Conservation (phyloP, 805 yeast genomes). For the Spathaspora boniae region DNA sequence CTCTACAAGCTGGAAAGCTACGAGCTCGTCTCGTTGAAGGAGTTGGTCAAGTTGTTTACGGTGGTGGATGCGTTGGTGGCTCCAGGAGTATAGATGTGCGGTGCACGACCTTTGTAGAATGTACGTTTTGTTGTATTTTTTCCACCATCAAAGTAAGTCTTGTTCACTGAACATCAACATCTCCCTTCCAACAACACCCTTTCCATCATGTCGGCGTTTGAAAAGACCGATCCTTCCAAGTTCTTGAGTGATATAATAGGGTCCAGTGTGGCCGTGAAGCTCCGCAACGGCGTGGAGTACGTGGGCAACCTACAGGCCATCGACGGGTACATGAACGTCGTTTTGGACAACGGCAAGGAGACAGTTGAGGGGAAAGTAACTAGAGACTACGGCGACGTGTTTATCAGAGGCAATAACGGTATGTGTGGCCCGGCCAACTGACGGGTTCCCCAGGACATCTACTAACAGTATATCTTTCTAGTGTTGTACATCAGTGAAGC, state of each 20-base stretch:
- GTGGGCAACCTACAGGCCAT: constrained; percentile 70
- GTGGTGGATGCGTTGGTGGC: constrained; percentile 45
- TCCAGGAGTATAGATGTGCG: constrained; percentile 2
- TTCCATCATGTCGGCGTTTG: constrained; percentile 12
- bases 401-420: constrained; percentile 85
- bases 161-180: too few species aligned
- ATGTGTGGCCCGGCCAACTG: constrained; percentile 27
- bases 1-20: constrained; percentile 22
- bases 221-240: constrained; percentile 62
- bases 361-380: constrained; percentile 42
- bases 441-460: background rate
- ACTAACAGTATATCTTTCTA: constrained; percentile 21
- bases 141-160: too few species aligned
- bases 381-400: constrained; percentile 69
- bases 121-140: background rate
- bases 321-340: constrained; percentile 96
- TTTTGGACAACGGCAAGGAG: constrained; percentile 76
- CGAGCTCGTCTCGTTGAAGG: constrained; percentile 39
- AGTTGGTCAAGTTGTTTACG: constrained; percentile 54
- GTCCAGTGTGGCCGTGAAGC: constrained; percentile 73
- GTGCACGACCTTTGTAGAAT: background rate
- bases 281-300: constrained; percentile 84
- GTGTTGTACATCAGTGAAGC: constrained; percentile 43
- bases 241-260: constrained; percentile 81
- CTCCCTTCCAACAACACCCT: too few species aligned